Evolutionary conservation across 345 rosid genomes (phyloP).

Genomic region (Lagerstroemia speciosa): DNA sequence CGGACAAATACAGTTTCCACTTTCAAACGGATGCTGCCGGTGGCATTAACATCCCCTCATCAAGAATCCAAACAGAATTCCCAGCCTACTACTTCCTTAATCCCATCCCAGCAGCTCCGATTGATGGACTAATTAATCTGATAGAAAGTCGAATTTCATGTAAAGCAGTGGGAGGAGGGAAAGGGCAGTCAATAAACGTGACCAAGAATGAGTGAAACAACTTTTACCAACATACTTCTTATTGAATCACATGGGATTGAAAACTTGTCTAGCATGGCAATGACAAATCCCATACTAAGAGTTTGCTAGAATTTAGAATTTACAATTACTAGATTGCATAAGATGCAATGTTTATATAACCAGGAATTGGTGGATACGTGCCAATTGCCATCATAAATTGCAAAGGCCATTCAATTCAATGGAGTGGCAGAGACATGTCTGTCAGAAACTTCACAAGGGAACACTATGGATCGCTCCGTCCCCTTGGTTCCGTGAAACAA

Average conservation of each 20-base stretch:
- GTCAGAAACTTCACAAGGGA: not conserved
- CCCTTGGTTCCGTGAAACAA: not conserved
- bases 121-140: not conserved
- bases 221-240: not conserved
- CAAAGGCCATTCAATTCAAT: not conserved
- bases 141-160: not conserved
- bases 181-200: not conserved
- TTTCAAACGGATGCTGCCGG: not conserved
- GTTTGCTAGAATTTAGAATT: too few relatives aligned
- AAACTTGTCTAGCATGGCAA: not conserved
- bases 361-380: not conserved
- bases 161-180: not conserved
- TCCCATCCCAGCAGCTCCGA: not conserved
- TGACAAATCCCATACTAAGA: not conserved
- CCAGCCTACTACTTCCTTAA: not conserved
- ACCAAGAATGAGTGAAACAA: not conserved
- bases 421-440: not conserved
- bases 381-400: not conserved
- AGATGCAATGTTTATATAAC: not conserved
- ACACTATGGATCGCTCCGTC: not conserved
- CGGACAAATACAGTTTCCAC: not conserved
- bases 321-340: not conserved
- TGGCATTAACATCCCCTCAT: not conserved
- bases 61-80: not conserved
- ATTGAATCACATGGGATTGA: not conserved